Base-by-base conservation (phyloP, 2,329 filamentous ascomycete genomes). In the Pyrenochaeta sp. region DNA sequence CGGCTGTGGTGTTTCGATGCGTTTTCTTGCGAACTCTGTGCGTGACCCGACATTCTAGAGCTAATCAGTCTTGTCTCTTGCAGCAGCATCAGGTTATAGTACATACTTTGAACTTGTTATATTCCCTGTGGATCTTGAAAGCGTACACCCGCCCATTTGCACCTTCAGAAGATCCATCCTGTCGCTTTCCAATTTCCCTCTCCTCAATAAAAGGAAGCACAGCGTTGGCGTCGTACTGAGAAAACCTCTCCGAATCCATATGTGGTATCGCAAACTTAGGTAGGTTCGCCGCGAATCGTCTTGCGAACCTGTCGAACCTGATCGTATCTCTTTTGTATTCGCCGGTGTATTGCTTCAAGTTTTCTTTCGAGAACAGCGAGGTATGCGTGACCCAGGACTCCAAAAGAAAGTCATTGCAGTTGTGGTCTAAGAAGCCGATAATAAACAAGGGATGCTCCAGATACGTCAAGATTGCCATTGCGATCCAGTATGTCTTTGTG, bases 121-220 rank as follows among this genome's bases (percentile, higher is more conserved):
- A 47, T 13, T 37, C 38, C 3, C 20, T 23, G 19, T 37, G 22
- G 7, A 47, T 47, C 20, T 47, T 28, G 19, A 47, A 47, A 3
- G 23, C 15, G 21, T 37, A 47, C 1, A 47, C 44, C 28, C 26
- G 36, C 3, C 44, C 44, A 34, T 41, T 31, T 22, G 44, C 31
- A n/a, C 44, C 44, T 31, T 37, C 32, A 9, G 31, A 26, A 9
- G 38, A 36, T 45, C 19, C 13, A 28, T 24, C 21, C 35, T 24
- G n/a, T n/a, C n/a, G n/a, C 14, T 30, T 37, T n/a, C 43, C 43
- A 13, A 47, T 47, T 27, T 41, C 38, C 10, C 11, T 34, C 22
- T 47, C 44, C 2, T 47, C 15, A 10, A 47, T 42, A 15, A 47
- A 47, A 11, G 44, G 44, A 3, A 47, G 38, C 15, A 41, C 41